Conservation (phyloP, 768 basidiomycete genomes). For the Termitomyces sp. region DNA sequence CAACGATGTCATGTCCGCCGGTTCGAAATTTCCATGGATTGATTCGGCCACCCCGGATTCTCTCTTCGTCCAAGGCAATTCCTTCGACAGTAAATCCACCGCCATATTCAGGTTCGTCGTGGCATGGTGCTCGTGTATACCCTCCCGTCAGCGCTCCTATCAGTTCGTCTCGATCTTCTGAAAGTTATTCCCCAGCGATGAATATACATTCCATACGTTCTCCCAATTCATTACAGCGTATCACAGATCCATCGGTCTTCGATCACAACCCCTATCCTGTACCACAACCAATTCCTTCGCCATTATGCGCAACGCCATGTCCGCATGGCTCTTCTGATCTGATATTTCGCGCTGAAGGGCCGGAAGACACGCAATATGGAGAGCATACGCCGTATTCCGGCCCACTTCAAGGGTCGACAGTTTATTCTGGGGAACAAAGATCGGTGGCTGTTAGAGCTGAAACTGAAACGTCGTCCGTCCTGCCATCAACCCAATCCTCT, state of each 20-base stretch:
- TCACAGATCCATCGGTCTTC: not conserved
- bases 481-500: not conserved
- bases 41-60: not conserved
- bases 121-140: not conserved
- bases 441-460: not conserved
- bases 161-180: not conserved
- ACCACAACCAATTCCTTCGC: not conserved
- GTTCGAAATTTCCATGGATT: not conserved
- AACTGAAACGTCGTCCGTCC: not conserved
- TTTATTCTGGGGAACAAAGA: not conserved
- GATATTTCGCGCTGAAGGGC: not conserved
- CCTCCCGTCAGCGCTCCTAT: not conserved
- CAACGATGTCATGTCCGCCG: not conserved
- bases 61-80: not conserved
- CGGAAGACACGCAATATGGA: not conserved
- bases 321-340: too few species aligned
- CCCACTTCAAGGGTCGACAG: too few species aligned
- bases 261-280: too few species aligned
- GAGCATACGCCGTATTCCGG: not conserved
- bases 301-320: too few species aligned
- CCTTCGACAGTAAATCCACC: not conserved
- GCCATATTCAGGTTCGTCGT: not conserved
- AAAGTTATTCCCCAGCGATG: not conserved
- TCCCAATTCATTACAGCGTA: not conserved
- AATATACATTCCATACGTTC: not conserved